Evolutionary conservation across 1,139 yeast genomes (phyloP).

Genomic region (Yamadazyma spencermartinsiae): DNA sequence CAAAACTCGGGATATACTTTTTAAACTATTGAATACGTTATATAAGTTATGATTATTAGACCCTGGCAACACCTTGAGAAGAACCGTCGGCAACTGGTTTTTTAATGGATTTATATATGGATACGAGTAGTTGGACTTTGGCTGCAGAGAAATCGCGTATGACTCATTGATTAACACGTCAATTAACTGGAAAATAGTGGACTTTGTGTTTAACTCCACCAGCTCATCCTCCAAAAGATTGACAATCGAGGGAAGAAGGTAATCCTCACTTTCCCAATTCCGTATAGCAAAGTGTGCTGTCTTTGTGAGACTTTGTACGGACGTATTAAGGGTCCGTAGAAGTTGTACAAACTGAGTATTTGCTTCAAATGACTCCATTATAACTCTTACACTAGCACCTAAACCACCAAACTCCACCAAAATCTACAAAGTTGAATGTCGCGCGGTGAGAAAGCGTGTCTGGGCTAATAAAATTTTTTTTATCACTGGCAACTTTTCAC

Average conservation of each 20-base stretch:
- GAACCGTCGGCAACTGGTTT: constrained; percentile 44
- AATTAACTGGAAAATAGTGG: constrained; percentile 68
- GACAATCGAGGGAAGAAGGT: constrained; percentile 66
- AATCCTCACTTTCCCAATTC: constrained; percentile 65
- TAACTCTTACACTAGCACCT: too few relatives aligned
- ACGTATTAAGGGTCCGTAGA: constrained; percentile 61
- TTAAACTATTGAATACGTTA: constrained; percentile 40
- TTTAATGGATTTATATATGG: constrained; percentile 51
- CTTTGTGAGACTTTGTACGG: constrained; percentile 53
- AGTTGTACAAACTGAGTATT: constrained; percentile 66
- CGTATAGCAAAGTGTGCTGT: constrained; percentile 62
- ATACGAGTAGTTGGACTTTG: constrained; percentile 28
- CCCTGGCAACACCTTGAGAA: constrained; percentile 55
- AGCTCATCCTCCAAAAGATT: constrained; percentile 57
- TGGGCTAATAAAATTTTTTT: constrained; percentile 1
- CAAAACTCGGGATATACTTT: constrained; percentile 38
- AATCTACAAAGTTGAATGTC: too few relatives aligned
- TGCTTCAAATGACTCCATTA: constrained; percentile 80
- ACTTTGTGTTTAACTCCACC: constrained; percentile 57
- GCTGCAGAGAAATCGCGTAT: constrained; percentile 31
- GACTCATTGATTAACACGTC: constrained; percentile 55
- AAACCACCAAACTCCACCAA: too few relatives aligned
- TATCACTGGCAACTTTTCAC: background rate
- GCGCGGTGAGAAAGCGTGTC: background rate
- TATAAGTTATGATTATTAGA: constrained; percentile 49